These are phyloP conservation scores for Citrus inodora DNA, from an alignment of 345 rosid genomes.

Conservation along the genomic window DNA sequence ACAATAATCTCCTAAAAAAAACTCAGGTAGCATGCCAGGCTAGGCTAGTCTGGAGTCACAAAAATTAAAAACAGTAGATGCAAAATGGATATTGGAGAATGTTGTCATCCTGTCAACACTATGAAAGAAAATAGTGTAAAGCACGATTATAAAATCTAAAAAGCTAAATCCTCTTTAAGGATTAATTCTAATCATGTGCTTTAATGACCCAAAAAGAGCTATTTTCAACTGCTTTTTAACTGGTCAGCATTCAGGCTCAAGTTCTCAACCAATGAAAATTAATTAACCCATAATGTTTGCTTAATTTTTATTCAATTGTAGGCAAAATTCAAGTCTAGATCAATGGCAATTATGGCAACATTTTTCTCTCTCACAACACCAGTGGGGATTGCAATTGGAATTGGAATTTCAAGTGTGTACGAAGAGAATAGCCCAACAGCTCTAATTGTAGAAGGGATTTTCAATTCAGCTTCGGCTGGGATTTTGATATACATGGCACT, in stretches of 20 bases:
- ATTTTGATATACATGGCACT: conserved; percentile 77
- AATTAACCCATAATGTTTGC: not conserved
- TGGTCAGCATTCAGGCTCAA: not conserved
- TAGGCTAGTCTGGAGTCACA: not conserved
- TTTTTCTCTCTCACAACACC: conserved; percentile 74
- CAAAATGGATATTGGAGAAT: not conserved
- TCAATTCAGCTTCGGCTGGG: conserved; percentile 68
- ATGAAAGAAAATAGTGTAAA: not conserved
- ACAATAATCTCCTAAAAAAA: no score
- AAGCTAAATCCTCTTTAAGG: not conserved
- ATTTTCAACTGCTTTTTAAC: not conserved
- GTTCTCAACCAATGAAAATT: not conserved
- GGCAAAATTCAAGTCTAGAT: conserved; percentile 51
- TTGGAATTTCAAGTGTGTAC: conserved; percentile 47
- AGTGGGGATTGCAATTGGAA: conserved; percentile 60
- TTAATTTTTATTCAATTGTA: not conserved
- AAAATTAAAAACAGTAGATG: not conserved
- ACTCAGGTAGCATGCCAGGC: not conserved
- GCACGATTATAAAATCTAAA: not conserved
- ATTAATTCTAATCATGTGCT: not conserved
- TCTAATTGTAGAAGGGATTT: conserved; percentile 52
- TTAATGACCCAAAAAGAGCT: not conserved
- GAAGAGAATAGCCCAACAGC: conserved; percentile 43
- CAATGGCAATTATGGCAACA: conserved; percentile 53
- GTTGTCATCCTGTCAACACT: conserved; percentile 28